Percentiles rank a stretch among this genome's conserved stretches.
These are phyloP conservation scores for Fusarium metavorans DNA, from an alignment of 2,329 filamentous ascomycete species.

Conservation along the genomic window DNA sequence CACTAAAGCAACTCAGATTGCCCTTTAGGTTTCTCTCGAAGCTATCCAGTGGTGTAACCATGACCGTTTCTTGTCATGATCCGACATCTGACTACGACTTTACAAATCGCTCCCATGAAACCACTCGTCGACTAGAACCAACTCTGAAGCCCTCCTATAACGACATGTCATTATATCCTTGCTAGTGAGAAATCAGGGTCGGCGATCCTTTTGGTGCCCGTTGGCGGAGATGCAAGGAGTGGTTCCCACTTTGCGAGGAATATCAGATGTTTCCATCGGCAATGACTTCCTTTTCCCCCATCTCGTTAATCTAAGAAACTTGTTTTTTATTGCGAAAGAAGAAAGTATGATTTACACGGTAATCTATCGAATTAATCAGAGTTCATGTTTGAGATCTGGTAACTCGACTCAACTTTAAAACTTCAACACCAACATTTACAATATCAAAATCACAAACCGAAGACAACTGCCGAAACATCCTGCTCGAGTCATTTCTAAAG, in stretches of 20 bases:
- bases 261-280: not conserved
- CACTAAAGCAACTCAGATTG: not conserved
- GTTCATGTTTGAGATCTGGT: not conserved
- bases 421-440: not conserved
- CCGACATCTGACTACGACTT: not conserved
- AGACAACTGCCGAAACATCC: not conserved
- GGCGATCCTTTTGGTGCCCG: not conserved
- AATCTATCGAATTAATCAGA: not conserved
- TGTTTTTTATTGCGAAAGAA: not conserved
- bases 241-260: not conserved
- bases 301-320: constrained; percentile 4
- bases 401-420: not conserved
- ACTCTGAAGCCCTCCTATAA: not conserved
- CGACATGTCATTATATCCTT: not conserved
- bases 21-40: not conserved
- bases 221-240: not conserved
- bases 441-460: not conserved
- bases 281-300: not conserved
- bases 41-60: not conserved
- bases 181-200: not conserved
- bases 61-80: not conserved
- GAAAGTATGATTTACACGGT: not conserved
- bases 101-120: not conserved
- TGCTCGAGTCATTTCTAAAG: not conserved
- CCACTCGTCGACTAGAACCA: not conserved